Base-by-base conservation (phyloP, 2,329 filamentous ascomycete species). In the Trichoderma sp. region DNA sequence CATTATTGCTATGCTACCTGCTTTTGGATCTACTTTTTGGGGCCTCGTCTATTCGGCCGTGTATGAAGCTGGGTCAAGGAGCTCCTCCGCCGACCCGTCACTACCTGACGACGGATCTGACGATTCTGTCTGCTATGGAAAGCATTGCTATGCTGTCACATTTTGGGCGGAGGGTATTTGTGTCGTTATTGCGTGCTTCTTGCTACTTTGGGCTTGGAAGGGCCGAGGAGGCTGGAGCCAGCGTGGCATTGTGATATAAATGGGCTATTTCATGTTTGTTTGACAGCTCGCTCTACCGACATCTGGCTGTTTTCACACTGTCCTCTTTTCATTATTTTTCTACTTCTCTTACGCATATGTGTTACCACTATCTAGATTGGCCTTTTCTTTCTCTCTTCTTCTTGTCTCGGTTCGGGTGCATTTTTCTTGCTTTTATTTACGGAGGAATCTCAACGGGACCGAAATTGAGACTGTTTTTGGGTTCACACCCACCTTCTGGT, bases 1-100 rank as follows among this genome's bases (percentile, higher is more conserved):
- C 11, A 94, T 98, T 71, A 89, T 98, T 8, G 94, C 94, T 53
- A 96, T 96, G 84, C 90, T 95, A 68, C 96, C 96, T 3, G 96
- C 96, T 0, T 81, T 92, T 0, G 96, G 95, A 0, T 94, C 95
- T 0, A 93, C 93, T 0, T 86, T 97, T 37, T 99, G 95, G 94
- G 93, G 94, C 0, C 79, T 96, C 0, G 83, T 97, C n/a, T 99
- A 98, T 78, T 93, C 92, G 6, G 87, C 85, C 0, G 89, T 93
- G 2, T 96, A 96, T 75, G 90, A 96, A 79, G 85, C 84, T 55
- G 91, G 87, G 1, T 89, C 90, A 0, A 81, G 81, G 59, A 78
- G 80, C 27, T 80, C 68, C 21, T 80, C 68, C 5, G 37, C 37
- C 3, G 56, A 47, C 3, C 61, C 68, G 19, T 77, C 76, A 71